These are phyloP conservation scores for Hyphodiscus sp. DNA, from an alignment of 2,329 filamentous ascomycete species.

Conservation along the genomic window DNA sequence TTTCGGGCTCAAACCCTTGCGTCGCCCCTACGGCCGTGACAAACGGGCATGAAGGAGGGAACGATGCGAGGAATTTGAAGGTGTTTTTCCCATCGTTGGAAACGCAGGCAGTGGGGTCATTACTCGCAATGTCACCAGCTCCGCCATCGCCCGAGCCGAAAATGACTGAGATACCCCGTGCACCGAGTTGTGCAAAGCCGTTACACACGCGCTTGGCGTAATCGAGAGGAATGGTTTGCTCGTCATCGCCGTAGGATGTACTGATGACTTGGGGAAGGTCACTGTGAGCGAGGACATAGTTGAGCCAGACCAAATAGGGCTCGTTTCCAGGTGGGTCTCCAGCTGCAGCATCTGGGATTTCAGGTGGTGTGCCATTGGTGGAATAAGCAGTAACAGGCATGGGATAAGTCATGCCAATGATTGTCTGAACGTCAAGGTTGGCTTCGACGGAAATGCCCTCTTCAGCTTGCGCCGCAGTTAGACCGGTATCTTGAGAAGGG, in stretches of 20 bases:
- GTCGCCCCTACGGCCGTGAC: conserved; percentile 28
- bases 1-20: conserved; percentile 31
- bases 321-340: conserved; percentile 38
- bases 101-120: conserved; percentile 36
- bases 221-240: conserved; percentile 44
- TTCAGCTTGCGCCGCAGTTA: background rate
- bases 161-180: conserved; percentile 45
- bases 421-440: conserved; percentile 50
- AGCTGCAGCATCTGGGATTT: conserved; percentile 36
- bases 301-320: conserved; percentile 49
- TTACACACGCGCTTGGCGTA: conserved; percentile 49
- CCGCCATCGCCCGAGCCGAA: conserved; percentile 47
- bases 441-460: conserved; percentile 35
- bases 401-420: conserved; percentile 47
- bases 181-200: conserved; percentile 45
- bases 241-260: conserved; percentile 52
- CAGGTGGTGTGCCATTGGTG: conserved; percentile 49
- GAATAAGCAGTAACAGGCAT: conserved; percentile 47
- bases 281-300: conserved; percentile 42
- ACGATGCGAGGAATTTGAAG: conserved; percentile 45
- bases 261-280: conserved; percentile 47
- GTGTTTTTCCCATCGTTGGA: conserved; percentile 51
- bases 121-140: conserved; percentile 36
- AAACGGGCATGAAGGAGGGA: conserved; percentile 42
- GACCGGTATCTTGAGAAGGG: conserved; percentile 3